These are phyloP conservation scores for Hymenotorrendiella dingleyae DNA, from an alignment of 2,329 filamentous ascomycete species.

Conservation along the genomic window DNA sequence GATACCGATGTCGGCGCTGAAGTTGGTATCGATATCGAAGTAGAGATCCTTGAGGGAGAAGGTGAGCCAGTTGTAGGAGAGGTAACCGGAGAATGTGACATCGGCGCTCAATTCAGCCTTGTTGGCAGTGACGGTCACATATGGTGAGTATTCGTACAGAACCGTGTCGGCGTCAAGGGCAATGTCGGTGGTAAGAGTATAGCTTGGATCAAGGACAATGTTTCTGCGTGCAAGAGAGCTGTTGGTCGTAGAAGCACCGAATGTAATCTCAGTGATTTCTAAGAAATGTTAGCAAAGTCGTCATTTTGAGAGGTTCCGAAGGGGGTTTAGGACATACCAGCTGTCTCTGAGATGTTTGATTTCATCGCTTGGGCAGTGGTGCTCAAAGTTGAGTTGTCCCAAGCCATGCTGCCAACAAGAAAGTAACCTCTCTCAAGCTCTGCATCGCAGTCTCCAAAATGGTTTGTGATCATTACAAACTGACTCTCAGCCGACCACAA, in stretches of 20 bases:
- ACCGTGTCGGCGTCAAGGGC: slow-evolving; percentile 26
- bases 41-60: slow-evolving; percentile 33
- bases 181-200: slow-evolving; percentile 20
- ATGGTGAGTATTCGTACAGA: slow-evolving; percentile 28
- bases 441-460: slow-evolving; percentile 36
- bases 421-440: slow-evolving; percentile 37
- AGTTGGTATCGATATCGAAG: slow-evolving; percentile 38
- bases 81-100: slow-evolving; percentile 37
- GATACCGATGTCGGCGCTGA: slow-evolving; percentile 34
- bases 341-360: slow-evolving; percentile 31
- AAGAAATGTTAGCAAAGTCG: slow-evolving; percentile 1
- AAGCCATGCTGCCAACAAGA: slow-evolving; percentile 28
- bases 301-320: background rate
- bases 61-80: slow-evolving; percentile 36
- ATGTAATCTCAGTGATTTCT: slow-evolving; percentile 23
- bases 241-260: slow-evolving; percentile 25
- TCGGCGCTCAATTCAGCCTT: slow-evolving; percentile 32
- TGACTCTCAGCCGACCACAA: slow-evolving; percentile 23
- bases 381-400: slow-evolving; percentile 25
- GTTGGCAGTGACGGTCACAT: slow-evolving; percentile 33
- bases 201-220: slow-evolving; percentile 22
- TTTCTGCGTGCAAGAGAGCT: slow-evolving; percentile 19
- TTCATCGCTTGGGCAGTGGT: slow-evolving; percentile 31
- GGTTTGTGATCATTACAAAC: slow-evolving; percentile 38
- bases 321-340: slow-evolving; percentile 29